Evolutionary conservation across 805 yeast genomes (phyloP), one percentile per base, ranked within the genome.

Genomic region (Phaffomyces opuntiae): DNA sequence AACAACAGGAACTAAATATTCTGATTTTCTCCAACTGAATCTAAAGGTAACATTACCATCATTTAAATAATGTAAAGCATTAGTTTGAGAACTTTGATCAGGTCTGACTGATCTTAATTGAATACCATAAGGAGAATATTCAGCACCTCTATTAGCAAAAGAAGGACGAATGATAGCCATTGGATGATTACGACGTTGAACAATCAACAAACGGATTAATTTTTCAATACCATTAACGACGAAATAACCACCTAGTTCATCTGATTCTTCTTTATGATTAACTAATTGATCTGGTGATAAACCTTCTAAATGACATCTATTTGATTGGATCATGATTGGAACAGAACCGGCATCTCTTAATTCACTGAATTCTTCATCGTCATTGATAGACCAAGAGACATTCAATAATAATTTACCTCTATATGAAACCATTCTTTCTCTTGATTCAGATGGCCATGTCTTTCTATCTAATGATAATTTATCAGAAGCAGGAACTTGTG

Each of bases 91-190:
- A 17, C 96, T 86, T 71, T 93, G 98, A 67, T 93, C 99, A 5
- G 96, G 95, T 63, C 99, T 80, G 3, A 89, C 97, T 50, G 84
- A 80, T 69, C 99, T 80, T 50, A 93, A 84, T 70, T 90, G 97
- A 50, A 93, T 80, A 81, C 99, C 99, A 56, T 68, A 93, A 49
- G 81, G 80, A 36, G 96, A 73, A 68, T 93, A 93, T 8, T 87
- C 68, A 7, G 91, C 84, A 60, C 99, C 99, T 75, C 99, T 83
- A 69, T 89, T 89, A 42, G 83, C 83, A 61, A 91, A 93, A 11
- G 96, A 86, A 32, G 96, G 95, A 70, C 99, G 87, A 49, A 89
- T 83, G 58, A 93, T 80, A 12, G 98, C 98, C 96, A 93, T 88
- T 24, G 98, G 96, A 63, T 90, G 97, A 65, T 93, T 93, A 67